Conservation (phyloP, 2,329 filamentous ascomycete genomes). For the Pochonia chlamydosporia region DNA sequence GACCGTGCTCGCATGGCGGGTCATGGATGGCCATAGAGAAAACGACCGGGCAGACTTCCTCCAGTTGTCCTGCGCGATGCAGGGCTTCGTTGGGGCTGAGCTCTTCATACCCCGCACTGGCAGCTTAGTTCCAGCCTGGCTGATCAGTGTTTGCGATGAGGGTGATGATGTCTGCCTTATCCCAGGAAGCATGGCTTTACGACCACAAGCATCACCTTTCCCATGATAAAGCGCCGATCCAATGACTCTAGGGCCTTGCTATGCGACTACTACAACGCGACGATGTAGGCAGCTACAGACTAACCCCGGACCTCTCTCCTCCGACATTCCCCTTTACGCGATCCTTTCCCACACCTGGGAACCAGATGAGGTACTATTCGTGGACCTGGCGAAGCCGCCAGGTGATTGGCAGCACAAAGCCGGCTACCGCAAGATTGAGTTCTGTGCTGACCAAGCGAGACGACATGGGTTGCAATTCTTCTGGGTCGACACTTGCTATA, state of each 20-base stretch:
- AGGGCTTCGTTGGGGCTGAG: no score
- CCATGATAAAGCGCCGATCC: background rate
- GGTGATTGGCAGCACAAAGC: conserved; percentile 4
- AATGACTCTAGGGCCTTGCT: background rate
- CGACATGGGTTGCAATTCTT: conserved; percentile 6
- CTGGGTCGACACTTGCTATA: conserved; percentile 17
- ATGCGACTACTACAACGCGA: background rate
- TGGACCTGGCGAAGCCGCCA: conserved; percentile 5
- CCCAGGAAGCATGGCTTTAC: background rate
- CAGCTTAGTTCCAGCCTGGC: no score
- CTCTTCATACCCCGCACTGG: no score
- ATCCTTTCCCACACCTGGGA: conserved; percentile 19
- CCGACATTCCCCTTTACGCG: conserved; percentile 13
- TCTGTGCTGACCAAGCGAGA: conserved; percentile 11
- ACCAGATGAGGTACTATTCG: conserved; percentile 11
- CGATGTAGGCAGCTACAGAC: background rate
- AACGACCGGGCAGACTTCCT: no score
- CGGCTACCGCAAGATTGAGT: conserved; percentile 11
- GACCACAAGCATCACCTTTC: background rate
- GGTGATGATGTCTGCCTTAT: no score
- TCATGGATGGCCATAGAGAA: no score
- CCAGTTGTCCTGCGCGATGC: no score
- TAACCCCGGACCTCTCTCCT: background rate
- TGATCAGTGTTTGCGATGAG: no score
- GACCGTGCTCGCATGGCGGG: no score